Conservation (phyloP, 2,329 filamentous ascomycete species). For the Aureobasidium melanogenum region DNA sequence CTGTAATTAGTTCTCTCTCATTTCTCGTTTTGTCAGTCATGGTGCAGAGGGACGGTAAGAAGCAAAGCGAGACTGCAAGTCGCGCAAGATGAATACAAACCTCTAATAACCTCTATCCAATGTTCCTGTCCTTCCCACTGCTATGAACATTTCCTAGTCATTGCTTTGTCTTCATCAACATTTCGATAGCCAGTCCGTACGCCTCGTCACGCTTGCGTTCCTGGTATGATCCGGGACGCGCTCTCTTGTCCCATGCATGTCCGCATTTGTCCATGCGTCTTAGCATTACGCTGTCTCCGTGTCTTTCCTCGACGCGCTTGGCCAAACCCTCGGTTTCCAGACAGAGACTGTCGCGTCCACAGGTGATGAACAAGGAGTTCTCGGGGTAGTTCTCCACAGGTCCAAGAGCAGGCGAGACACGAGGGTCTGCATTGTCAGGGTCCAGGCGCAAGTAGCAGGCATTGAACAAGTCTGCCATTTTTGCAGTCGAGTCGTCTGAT, state of each 20-base stretch:
- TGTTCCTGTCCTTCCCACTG: background rate
- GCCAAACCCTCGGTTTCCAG: constrained; percentile 29
- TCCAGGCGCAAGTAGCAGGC: constrained; percentile 24
- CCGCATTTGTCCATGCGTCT: constrained; percentile 24
- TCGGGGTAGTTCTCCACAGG: constrained; percentile 19
- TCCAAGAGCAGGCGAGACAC: constrained; percentile 28
- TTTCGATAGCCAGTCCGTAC: constrained; percentile 24
- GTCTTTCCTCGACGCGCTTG: constrained; percentile 18
- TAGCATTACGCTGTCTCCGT: constrained; percentile 18
- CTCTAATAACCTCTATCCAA: background rate
- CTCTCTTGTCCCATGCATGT: constrained; percentile 32
- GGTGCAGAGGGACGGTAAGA: background rate
- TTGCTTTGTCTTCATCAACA: constrained; percentile 9
- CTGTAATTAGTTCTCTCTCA: background rate
- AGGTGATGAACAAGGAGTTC: constrained; percentile 27
- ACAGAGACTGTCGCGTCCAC: constrained; percentile 29
- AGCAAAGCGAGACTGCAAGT: background rate
- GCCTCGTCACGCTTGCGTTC: constrained; percentile 22
- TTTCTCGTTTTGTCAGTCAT: background rate
- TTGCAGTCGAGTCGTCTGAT: constrained; percentile 16
- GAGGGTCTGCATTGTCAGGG: constrained; percentile 23
- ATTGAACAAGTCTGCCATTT: constrained; percentile 22
- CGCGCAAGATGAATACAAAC: background rate
- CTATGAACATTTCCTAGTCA: too few relatives aligned
- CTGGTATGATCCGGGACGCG: constrained; percentile 22